Conservation (phyloP, 768 basidiomycete species). For the Suillus brevipes region DNA sequence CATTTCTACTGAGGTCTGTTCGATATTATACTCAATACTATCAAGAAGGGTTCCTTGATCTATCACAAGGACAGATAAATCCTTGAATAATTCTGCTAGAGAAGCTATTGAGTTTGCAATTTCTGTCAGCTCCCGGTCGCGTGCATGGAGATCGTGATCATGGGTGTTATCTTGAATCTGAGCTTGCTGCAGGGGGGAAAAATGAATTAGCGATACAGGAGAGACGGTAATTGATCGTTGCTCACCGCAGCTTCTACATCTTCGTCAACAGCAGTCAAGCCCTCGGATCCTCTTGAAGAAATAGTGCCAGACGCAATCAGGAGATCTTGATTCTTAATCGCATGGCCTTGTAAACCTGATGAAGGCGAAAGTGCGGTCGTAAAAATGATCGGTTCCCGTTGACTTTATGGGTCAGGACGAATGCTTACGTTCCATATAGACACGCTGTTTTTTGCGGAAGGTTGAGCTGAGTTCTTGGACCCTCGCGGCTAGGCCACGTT, state of each 20-base stretch:
- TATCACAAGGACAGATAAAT: constrained; percentile 88
- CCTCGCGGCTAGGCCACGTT: constrained; percentile 93
- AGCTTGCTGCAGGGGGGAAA: constrained; percentile 28
- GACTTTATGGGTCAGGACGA: constrained; percentile 7
- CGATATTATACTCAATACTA: constrained; percentile 96
- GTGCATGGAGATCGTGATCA: constrained; percentile 42
- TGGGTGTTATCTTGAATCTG: constrained; percentile 40
- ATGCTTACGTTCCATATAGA: constrained; percentile 94
- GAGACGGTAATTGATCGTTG: constrained; percentile 23
- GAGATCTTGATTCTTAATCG: constrained; percentile 95
- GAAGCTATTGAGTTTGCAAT: constrained; percentile 91
- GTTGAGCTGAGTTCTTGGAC: constrained; percentile 89
- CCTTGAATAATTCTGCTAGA: constrained; percentile 95
- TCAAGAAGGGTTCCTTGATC: constrained; percentile 98
- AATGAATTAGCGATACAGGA: constrained; percentile 12
- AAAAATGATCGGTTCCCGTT: constrained; percentile 17
- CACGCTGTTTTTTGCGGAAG: constrained; percentile 96
- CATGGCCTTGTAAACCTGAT: constrained; percentile 92
- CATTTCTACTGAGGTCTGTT: constrained; percentile 82
- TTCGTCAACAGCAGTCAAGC: constrained; percentile 83
- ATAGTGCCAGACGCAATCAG: constrained; percentile 87
- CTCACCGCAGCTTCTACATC: constrained; percentile 85
- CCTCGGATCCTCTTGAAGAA: constrained; percentile 78
- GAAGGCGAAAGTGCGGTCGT: constrained; percentile 12
- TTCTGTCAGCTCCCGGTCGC: constrained; percentile 76